These are phyloP conservation scores for Nelumbo lutea DNA, from an alignment of 164 flowering plant genomes.

Conservation along the genomic window DNA sequence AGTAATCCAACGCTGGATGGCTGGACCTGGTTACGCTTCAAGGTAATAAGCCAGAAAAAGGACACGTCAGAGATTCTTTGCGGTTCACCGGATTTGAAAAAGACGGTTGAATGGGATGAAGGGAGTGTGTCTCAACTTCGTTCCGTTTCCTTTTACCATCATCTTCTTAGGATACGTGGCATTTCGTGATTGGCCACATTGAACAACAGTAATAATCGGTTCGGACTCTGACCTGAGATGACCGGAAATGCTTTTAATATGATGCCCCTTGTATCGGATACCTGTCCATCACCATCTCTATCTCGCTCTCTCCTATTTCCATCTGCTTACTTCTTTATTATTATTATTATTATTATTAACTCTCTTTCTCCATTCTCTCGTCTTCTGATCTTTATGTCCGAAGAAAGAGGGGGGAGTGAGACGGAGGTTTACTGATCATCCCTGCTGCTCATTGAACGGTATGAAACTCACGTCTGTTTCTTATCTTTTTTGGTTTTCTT, in stretches of 20 bases:
- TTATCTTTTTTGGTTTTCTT: not conserved
- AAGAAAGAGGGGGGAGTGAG: not conserved
- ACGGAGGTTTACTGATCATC: not conserved
- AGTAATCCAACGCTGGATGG: too few relatives aligned
- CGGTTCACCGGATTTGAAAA: too few relatives aligned
- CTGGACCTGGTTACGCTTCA: too few relatives aligned
- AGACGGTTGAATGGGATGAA: too few relatives aligned
- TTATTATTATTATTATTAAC: not conserved
- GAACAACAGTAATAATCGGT: too few relatives aligned
- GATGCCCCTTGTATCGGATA: slow-evolving; percentile 11
- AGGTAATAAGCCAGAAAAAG: too few relatives aligned
- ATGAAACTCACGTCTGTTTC: slow-evolving; percentile 9
- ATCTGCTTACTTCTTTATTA: not conserved
- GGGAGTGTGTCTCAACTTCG: too few relatives aligned
- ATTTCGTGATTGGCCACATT: too few relatives aligned
- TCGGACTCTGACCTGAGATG: not conserved
- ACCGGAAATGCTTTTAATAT: slow-evolving; percentile 17
- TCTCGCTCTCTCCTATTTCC: not conserved
- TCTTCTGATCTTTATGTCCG: not conserved
- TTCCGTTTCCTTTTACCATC: too few relatives aligned
- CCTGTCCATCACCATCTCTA: slow-evolving; percentile 17
- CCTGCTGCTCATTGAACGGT: slow-evolving; percentile 10
- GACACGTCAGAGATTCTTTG: too few relatives aligned
- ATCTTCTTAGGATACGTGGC: too few relatives aligned
- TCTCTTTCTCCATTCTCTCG: not conserved